A percentile compares a stretch with the other conserved stretches of the same genome.
Evolutionary conservation across 2,329 filamentous ascomycete genomes (phyloP).

Genomic region (Coniochaeta hoffmannii): DNA sequence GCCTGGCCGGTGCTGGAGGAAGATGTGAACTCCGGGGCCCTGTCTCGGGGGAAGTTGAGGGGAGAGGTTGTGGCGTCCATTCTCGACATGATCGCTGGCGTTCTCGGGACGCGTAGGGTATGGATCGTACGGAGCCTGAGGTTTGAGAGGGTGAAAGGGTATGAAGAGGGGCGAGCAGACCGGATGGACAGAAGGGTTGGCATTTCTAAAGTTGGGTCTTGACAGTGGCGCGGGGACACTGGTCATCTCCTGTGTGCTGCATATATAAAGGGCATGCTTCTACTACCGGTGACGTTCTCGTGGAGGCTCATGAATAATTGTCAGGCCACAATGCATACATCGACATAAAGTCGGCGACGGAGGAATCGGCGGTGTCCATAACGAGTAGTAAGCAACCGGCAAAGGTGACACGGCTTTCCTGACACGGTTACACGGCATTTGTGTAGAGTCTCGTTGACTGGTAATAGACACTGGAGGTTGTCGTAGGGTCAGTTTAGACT

Average conservation of each 20-base stretch:
- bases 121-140: neutral
- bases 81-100: neutral
- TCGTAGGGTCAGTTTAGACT: neutral
- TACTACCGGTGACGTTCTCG: neutral
- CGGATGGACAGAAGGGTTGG: neutral
- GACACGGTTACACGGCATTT: neutral
- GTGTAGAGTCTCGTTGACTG: neutral
- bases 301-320: neutral
- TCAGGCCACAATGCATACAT: neutral
- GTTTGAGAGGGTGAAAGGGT: neutral
- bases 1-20: neutral
- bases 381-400: neutral
- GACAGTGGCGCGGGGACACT: neutral
- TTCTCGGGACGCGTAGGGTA: neutral
- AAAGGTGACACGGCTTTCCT: neutral
- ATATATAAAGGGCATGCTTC: neutral
- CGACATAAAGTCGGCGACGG: neutral
- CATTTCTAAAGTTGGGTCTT: neutral
- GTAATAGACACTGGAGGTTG: too few species aligned
- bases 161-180: neutral
- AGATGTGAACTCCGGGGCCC: neutral
- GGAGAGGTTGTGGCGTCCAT: neutral
- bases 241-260: neutral
- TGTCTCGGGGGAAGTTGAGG: neutral
- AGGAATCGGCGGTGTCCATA: neutral